Evolutionary conservation across 139 green algal genomes (phyloP).

Genomic region (Chlorella sp.): DNA sequence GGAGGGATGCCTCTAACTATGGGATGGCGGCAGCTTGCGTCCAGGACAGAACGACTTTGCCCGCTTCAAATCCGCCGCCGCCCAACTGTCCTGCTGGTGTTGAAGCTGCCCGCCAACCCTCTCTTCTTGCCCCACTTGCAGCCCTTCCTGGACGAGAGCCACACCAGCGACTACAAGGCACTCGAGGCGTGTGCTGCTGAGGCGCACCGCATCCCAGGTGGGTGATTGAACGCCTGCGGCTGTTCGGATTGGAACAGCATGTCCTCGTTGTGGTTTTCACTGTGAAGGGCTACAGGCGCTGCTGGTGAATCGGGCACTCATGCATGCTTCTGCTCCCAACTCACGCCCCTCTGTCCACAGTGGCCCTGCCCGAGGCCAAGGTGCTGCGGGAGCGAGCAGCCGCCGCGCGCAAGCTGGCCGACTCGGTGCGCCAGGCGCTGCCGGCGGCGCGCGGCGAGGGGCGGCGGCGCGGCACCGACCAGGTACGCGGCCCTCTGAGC

Average conservation of each 20-base stretch:
- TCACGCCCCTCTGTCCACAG: background rate
- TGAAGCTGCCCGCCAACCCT: no score
- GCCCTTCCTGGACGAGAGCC: constrained; percentile 3
- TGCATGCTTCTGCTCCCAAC: no score
- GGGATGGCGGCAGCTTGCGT: no score
- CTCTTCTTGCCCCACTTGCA: background rate
- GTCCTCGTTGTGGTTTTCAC: no score
- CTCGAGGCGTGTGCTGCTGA: constrained; percentile 55
- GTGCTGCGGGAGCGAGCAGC: constrained; percentile 50
- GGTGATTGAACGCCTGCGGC: background rate
- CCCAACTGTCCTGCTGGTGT: no score
- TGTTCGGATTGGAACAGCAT: no score
- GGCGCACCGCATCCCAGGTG: constrained; percentile 35
- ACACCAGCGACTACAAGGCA: constrained; percentile 29
- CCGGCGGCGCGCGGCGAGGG: constrained; percentile 22
- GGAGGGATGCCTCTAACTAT: no score
- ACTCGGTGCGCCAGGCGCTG: constrained; percentile 41
- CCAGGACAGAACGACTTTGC: no score
- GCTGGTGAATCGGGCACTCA: no score
- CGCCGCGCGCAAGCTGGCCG: constrained; percentile 49
- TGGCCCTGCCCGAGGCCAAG: constrained; percentile 59
- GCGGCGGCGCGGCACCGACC: constrained; percentile 15
- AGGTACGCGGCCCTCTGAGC: no score
- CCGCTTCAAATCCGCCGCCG: no score
- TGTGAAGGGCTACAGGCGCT: no score